Percentiles rank a stretch among this genome's conserved stretches.
These are phyloP conservation scores for Trichophyton simii DNA, from an alignment of 2,329 filamentous ascomycete genomes.

Conservation along the genomic window DNA sequence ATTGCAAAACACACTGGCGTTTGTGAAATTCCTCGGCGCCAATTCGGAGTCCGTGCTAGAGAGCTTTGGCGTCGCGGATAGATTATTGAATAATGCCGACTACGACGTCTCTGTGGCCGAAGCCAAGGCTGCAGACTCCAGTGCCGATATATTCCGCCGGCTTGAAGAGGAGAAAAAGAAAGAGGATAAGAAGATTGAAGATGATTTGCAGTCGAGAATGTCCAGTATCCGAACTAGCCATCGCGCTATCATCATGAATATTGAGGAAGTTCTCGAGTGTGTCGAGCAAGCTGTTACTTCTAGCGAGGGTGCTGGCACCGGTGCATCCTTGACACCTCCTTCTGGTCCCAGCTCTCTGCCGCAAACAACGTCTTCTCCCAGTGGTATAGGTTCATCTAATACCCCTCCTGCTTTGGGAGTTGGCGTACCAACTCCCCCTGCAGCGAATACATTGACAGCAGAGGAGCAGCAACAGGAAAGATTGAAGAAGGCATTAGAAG, in stretches of 20 bases:
- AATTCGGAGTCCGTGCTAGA: conserved; percentile 37
- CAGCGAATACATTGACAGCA: not conserved
- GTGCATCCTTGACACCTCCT: not conserved
- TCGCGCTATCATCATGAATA: conserved; percentile 24
- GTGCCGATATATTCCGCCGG: conserved; percentile 30
- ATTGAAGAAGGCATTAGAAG: conserved; percentile 39
- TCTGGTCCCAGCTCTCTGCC: not conserved
- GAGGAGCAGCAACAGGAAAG: conserved; percentile 35
- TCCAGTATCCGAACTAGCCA: conserved; percentile 31
- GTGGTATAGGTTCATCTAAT: not conserved
- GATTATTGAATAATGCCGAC: conserved; percentile 40
- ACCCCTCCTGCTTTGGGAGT: not conserved
- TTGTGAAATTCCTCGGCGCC: conserved; percentile 29
- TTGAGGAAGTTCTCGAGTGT: conserved; percentile 28
- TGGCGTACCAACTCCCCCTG: not conserved
- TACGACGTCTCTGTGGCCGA: conserved; percentile 43
- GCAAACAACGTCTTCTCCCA: not conserved
- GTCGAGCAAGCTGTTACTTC: not conserved
- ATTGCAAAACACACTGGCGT: conserved; percentile 27
- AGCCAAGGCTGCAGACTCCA: conserved; percentile 35
- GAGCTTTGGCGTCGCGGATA: conserved; percentile 38
- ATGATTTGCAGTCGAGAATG: conserved; percentile 31
- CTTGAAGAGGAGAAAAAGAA: conserved; percentile 37
- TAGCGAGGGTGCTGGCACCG: not conserved
- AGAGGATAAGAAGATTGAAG: conserved; percentile 36